Base-by-base conservation (phyloP, 768 basidiomycete genomes). In the Mycena rosella region DNA sequence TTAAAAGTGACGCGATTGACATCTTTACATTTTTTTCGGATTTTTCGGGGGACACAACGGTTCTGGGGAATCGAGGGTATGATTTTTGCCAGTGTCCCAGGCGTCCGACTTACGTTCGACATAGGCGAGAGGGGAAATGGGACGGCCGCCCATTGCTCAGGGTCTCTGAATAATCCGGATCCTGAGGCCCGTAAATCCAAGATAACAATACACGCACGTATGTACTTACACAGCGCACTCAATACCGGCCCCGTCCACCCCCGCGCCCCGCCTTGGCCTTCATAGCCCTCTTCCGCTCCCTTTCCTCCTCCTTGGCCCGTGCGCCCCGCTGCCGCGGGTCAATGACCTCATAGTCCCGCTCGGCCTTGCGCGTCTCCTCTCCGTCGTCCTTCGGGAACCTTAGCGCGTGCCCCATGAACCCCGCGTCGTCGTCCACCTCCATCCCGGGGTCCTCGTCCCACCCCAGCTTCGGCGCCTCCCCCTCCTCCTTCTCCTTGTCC, bases 341-440 rank as follows among this genome's bases (percentile, higher is more conserved):
- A 75, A 96, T 96, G 29, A 96, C 94, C 79, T 96, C 94, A 73
- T 95, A 95, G 63, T 96, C 94, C 59, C 92, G 79, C 76, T 94
- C 91, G 1, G 92, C 94, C 78, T 94, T 94, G 67, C 77, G 76
- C 26, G 84, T 85, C 78, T 95, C 94, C 73, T 93, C 93, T 26
- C 83, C 84, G 70, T 94, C 88, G 51, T 89, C 93, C 78, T 94
- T 94, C 13, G 92, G 89, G 79, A 95, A 94, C 67, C 86, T 85
- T 63, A 96, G 79, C 29, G 86, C 80, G 75, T 96, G 94, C 6
- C 78, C 82, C 79, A 95, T 82, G 78, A 96, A 95, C 13, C 87
- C 93, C 9, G 81, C 80, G 73, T 95, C 94, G 66, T 89, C 84
- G 69, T 95, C 94, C 49, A 95, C 88, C 74, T 96, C 94, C 76